These are phyloP conservation scores for Trebouxiophyceae sp. DNA, from an alignment of 163 green algal genomes.

Conservation along the genomic window DNA sequence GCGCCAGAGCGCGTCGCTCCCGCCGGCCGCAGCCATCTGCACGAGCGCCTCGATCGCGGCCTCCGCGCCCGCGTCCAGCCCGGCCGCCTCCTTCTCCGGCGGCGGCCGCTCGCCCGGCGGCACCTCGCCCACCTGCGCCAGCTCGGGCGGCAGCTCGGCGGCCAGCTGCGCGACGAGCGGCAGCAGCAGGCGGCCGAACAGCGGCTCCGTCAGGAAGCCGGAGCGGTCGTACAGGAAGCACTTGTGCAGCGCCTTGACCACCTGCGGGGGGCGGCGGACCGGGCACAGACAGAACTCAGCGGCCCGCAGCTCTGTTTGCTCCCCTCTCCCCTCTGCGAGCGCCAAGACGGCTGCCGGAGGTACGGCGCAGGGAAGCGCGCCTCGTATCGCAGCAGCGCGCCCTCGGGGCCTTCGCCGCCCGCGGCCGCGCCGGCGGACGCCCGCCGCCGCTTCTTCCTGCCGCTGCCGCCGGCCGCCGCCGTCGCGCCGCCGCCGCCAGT, in stretches of 20 bases:
- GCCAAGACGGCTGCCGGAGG: too few species aligned
- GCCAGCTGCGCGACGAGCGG: slow-evolving; percentile 56
- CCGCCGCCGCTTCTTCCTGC: too few species aligned
- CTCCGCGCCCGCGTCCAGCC: neutral
- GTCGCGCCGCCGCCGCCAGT: neutral
- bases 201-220: slow-evolving; percentile 58
- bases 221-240: slow-evolving; percentile 71
- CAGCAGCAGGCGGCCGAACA: slow-evolving; percentile 58
- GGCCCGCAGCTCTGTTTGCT: too few species aligned
- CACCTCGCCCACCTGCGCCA: neutral
- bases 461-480: too few species aligned
- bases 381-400: too few species aligned
- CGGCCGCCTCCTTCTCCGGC: slow-evolving; percentile 1
- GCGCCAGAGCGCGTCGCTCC: slow-evolving; percentile 63
- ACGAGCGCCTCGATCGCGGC: slow-evolving; percentile 37
- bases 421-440: too few species aligned
- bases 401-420: too few species aligned
- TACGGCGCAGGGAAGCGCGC: too few species aligned
- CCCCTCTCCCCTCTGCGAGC: too few species aligned
- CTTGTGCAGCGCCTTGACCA: slow-evolving; percentile 66
- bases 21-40: slow-evolving; percentile 51
- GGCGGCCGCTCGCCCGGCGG: neutral
- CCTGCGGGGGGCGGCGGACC: slow-evolving; percentile 20
- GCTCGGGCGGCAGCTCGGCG: slow-evolving; percentile 12
- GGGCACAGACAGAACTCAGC: too few species aligned